Evolutionary conservation across 441 rosid genomes (phyloP).

Genomic region (Adansonia gregorii): DNA sequence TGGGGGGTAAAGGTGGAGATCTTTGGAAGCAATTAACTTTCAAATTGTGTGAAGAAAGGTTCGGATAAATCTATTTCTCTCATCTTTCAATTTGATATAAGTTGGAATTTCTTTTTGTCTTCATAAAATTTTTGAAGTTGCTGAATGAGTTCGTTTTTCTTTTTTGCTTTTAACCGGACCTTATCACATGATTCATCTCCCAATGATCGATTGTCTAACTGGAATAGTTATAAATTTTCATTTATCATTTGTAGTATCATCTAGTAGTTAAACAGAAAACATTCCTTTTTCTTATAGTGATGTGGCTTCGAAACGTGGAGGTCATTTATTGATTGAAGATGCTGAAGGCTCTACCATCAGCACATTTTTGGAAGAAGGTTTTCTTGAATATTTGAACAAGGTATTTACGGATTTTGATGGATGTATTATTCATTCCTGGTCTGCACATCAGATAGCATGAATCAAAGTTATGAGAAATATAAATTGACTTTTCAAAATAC

Average conservation of each 20-base stretch:
- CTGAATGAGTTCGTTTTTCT: background rate
- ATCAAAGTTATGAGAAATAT: conserved; percentile 5
- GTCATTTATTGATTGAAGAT: conserved; percentile 68
- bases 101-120: background rate
- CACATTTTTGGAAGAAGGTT: conserved; percentile 68
- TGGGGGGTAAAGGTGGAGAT: conserved; percentile 96
- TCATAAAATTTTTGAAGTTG: background rate
- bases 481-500: background rate
- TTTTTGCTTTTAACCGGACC: conserved; percentile 2
- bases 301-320: conserved; percentile 50
- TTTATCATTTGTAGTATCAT: background rate
- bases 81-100: background rate
- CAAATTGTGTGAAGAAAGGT: conserved; percentile 80
- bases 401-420: conserved; percentile 40
- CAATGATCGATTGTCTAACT: background rate
- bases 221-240: conserved; percentile 10
- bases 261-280: background rate
- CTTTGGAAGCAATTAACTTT: conserved; percentile 94
- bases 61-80: conserved; percentile 31
- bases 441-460: background rate
- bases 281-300: conserved; percentile 43
- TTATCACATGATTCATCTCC: background rate
- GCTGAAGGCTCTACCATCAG: conserved; percentile 50
- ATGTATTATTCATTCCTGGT: background rate
- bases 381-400: conserved; percentile 78